phyloP scores from a whole-genome alignment of 169 alveolate genomes.

The Theileria parva region DNA sequence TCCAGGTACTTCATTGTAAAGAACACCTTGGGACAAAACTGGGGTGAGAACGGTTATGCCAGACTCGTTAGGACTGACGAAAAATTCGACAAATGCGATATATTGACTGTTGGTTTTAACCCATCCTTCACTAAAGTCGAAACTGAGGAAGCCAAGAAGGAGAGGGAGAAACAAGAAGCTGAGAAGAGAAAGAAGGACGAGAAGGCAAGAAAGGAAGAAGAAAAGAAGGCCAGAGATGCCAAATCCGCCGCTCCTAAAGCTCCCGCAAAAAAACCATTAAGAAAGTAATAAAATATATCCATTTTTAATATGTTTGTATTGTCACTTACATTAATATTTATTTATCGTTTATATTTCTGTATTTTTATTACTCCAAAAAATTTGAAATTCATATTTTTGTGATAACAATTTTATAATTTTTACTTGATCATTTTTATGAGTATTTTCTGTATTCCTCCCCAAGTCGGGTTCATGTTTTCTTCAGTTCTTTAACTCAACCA shows the following conservation, averaged over 20 bases:
- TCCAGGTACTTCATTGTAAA: conserved; percentile 77
- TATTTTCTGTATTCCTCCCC: not conserved
- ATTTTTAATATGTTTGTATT: conserved; percentile 13
- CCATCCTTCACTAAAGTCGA: conserved; percentile 35
- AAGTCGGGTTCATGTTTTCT: conserved; percentile 2
- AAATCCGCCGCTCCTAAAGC: not conserved
- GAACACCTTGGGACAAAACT: conserved; percentile 83
- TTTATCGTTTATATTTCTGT: not conserved
- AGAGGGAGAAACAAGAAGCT: not conserved
- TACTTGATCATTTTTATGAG: too few species aligned
- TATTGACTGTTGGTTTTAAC: conserved; percentile 47
- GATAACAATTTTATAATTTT: too few species aligned
- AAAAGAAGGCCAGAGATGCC: conserved; percentile 2
- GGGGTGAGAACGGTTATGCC: conserved; percentile 86
- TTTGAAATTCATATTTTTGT: too few species aligned
- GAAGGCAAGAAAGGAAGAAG: not conserved
- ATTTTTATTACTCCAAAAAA: not conserved
- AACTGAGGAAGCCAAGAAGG: not conserved
- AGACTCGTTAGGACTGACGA: conserved; percentile 64
- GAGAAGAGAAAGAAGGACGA: not conserved
- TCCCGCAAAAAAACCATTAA: not conserved
- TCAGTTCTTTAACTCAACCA: not conserved
- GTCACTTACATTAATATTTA: not conserved
- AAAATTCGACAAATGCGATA: conserved; percentile 54
- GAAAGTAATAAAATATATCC: not conserved